Conservation (phyloP, 441 rosid species). For the Erysimum pusillum region DNA sequence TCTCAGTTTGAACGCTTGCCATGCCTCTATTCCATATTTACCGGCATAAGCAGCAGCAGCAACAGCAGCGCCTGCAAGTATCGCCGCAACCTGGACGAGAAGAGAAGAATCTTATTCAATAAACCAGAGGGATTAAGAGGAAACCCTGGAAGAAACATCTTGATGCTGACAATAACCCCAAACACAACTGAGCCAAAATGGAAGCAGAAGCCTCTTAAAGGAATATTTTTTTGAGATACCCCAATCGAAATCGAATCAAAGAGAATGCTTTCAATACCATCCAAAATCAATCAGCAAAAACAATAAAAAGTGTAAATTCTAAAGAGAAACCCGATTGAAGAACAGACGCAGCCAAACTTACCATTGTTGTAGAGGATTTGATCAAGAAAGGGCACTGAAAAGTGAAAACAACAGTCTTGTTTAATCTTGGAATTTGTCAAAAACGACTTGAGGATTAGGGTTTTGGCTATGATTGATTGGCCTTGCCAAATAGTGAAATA, state of each 20-base stretch:
- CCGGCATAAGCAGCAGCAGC: constrained; percentile 79
- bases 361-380: constrained; percentile 33
- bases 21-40: constrained; percentile 65
- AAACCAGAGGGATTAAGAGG: background rate
- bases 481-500: background rate
- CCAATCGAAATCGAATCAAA: background rate
- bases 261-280: background rate
- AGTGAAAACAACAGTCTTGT: background rate
- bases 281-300: constrained; percentile 23
- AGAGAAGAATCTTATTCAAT: constrained; percentile 8
- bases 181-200: background rate
- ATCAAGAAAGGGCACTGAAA: background rate
- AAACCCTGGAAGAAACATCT: background rate
- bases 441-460: constrained; percentile 31
- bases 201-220: background rate
- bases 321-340: constrained; percentile 1
- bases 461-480: constrained; percentile 22
- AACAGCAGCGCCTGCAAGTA: constrained; percentile 63
- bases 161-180: constrained; percentile 8
- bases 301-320: background rate
- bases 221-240: background rate
- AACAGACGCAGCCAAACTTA: constrained; percentile 6
- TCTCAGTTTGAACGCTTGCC: constrained; percentile 75
- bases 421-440: background rate
- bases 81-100: constrained; percentile 54